Evolutionary conservation across 108 stramenopile species (phyloP).

Genomic region (Fistulifera solaris): DNA sequence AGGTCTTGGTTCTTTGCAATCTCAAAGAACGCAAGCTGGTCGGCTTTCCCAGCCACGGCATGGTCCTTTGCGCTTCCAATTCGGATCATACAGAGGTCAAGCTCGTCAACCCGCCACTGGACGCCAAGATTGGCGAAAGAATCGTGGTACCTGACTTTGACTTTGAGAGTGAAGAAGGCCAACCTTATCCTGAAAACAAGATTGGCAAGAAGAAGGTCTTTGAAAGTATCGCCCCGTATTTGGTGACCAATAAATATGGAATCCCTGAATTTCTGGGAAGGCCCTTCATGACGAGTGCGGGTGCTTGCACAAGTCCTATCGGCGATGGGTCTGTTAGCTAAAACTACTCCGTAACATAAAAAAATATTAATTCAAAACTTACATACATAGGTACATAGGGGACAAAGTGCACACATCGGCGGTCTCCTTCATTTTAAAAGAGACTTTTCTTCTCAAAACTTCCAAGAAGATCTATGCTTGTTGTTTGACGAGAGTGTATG

Average conservation of each 20-base stretch:
- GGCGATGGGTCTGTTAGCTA: slow-evolving; percentile 54
- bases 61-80: slow-evolving; percentile 93
- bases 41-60: slow-evolving; percentile 93
- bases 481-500: too few species aligned
- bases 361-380: too few species aligned
- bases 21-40: slow-evolving; percentile 92
- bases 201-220: slow-evolving; percentile 97
- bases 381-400: too few species aligned
- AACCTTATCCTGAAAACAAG: slow-evolving; percentile 87
- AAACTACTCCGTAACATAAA: too few species aligned
- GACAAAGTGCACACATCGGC: too few species aligned
- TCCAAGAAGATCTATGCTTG: too few species aligned
- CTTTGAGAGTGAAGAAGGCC: slow-evolving; percentile 72
- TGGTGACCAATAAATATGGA: slow-evolving; percentile 81
- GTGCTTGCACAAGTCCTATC: slow-evolving; percentile 80
- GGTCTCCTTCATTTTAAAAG: too few species aligned
- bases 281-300: slow-evolving; percentile 82
- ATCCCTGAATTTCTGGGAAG: slow-evolving; percentile 75
- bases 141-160: slow-evolving; percentile 73
- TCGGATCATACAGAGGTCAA: slow-evolving; percentile 84
- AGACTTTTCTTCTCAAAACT: too few species aligned
- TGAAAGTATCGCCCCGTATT: slow-evolving; percentile 87
- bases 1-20: slow-evolving; percentile 96
- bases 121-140: slow-evolving; percentile 89
- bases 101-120: slow-evolving; percentile 87